Base-by-base conservation (phyloP, 768 basidiomycete genomes). In the Termitomyces sp. region DNA sequence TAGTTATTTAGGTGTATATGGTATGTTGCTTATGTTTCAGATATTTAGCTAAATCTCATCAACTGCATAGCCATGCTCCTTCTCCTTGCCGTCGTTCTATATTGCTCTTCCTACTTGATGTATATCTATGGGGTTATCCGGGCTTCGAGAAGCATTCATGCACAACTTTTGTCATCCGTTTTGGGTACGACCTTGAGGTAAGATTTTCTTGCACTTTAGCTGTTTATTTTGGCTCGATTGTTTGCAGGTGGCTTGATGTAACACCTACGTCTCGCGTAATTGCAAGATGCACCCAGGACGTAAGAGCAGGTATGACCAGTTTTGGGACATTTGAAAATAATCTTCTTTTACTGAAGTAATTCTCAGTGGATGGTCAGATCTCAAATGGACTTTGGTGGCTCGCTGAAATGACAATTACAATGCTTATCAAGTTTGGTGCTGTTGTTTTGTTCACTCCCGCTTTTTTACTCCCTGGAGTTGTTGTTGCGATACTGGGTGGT, bases 231-330 rank as follows among this genome's bases (percentile, higher is more conserved):
- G 36, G 57, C 25, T 25, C 10, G 29, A 29, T 47, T 32, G 17
- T 51, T 42, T 34, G 12, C 7, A 83, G 87, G 69, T 87, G 75
- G 76, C 76, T 82, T 36, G 77, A 79, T 63, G 72, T 76, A 38
- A 82, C 81, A 1, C 79, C 80, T 10, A 71, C 73, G 2, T 75
- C 78, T 29, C 82, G 88, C 4, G 82, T 91, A 55, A 83, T 89
- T 46, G 75, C 86, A 34, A 79, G 88, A 54, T 84, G 84, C 69
- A 89, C 88, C 1, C 83, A 86, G 57, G 88, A 90, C 67, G 86
- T 89, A 25, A 74, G 82, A 48, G 68, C 73, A 60, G 73, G 70
- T 73, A 66, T 38, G 69, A n/a, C n/a, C 11, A 49, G 1, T 40
- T 32, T 34, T 31, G 40, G 15, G 61, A 60, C 59, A 10, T 59